A percentile compares a stretch with the other conserved stretches of the same genome.
Conservation (phyloP, 1,284 basidiomycete species). For the Cutaneotrichosporon dermatis region DNA sequence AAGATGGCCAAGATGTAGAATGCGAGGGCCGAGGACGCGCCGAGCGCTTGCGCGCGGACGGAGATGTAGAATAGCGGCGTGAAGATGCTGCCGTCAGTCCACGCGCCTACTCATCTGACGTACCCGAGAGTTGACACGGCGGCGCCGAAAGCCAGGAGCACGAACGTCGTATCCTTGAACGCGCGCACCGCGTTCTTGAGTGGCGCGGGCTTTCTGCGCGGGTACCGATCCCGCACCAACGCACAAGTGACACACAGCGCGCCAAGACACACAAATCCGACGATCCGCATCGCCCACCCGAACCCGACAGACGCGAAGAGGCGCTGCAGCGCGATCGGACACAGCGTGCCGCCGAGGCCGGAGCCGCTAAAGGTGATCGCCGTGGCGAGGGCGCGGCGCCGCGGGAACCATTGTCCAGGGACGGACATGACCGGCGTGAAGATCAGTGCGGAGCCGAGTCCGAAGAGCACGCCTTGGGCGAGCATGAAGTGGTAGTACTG, state of each 20-base stretch:
- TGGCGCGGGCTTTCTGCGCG: constrained; percentile 18
- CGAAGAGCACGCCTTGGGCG: constrained; percentile 24
- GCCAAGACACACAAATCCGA: constrained; percentile 25
- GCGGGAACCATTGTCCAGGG: constrained; percentile 54
- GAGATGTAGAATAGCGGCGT: constrained; percentile 36
- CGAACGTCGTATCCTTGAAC: constrained; percentile 27
- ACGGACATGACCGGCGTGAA: constrained; percentile 54
- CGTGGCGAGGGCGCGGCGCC: constrained; percentile 29
- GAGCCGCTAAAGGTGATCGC: constrained; percentile 33
- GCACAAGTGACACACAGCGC: constrained; percentile 17
- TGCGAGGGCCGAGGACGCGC: constrained; percentile 25
- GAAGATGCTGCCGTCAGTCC: constrained; percentile 25
- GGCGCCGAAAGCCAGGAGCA: constrained; percentile 21
- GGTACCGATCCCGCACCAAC: constrained; percentile 22
- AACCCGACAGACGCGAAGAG: constrained; percentile 12
- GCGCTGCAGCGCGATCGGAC: constrained; percentile 8
- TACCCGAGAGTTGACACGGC: neutral
- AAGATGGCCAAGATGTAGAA: constrained; percentile 30
- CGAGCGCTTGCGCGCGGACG: constrained; percentile 30
- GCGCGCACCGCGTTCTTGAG: constrained; percentile 19
- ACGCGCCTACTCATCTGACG: neutral
- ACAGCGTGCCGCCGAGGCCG: constrained; percentile 41
- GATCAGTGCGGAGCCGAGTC: constrained; percentile 47
- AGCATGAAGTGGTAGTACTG: constrained; percentile 56
- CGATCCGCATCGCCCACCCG: constrained; percentile 25